Evolutionary conservation across 768 basidiomycete genomes (phyloP), one percentile per base, ranked within the genome.

Genomic region (Mycena pura): DNA sequence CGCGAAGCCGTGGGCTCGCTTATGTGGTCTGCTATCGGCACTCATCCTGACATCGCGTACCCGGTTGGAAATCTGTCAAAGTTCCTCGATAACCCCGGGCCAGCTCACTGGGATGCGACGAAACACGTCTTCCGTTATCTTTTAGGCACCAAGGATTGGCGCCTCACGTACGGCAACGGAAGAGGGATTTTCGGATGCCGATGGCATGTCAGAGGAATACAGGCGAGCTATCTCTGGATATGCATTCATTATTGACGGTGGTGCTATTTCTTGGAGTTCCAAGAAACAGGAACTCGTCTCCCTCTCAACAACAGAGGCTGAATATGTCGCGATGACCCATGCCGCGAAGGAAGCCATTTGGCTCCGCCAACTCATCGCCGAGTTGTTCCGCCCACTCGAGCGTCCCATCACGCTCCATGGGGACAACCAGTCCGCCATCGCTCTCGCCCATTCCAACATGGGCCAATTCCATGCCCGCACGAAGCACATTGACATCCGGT

Each of bases 21-120:
- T 9, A 67, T 69, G 65, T 69, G 67, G 47, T 43, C 57, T 1
- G 44, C 57, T 25, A 45, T 57, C n/a, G n/a, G n/a, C n/a, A n/a
- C n/a, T n/a, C n/a, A n/a, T n/a, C n/a, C n/a, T n/a, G n/a, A n/a
- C n/a, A n/a, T n/a, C n/a, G n/a, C n/a, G n/a, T n/a, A n/a, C n/a
- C n/a, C n/a, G n/a, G n/a, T n/a, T n/a, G n/a, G n/a, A n/a, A n/a
- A n/a, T 8, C 6, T 15, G 22, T 11, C 17, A 22, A 43, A 21
- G 25, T 24, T 22, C 41, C 41, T 43, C 41, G 60, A 21, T 22
- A 43, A 21, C 19, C 41, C 19, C 22, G 41, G 41, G 22, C 41
- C 22, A 9, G 21, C 41, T 43, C 41, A 43, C 24, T 43, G 41
- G 41, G 41, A 43, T 6, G 41, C 21, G 41, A 6, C 21, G 17